Percentiles rank a stretch among this genome's conserved stretches.
Evolutionary conservation across 352 stramenopile species (phyloP).

Genomic region (Phytophthora sojae): DNA sequence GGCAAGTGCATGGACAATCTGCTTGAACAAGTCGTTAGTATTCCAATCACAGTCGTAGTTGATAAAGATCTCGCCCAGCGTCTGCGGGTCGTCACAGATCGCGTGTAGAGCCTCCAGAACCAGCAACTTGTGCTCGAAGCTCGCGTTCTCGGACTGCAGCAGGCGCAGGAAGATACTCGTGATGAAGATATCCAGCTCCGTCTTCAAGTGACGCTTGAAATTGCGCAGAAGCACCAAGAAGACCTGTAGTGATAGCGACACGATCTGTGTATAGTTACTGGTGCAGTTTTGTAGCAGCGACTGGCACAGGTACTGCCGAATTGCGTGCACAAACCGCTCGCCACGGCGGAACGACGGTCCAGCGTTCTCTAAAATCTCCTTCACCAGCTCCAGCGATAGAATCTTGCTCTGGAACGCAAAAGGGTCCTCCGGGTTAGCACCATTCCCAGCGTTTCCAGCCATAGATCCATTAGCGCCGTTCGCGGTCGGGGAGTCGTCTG

Average conservation of each 20-base stretch:
- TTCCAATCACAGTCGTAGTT: conserved; percentile 99
- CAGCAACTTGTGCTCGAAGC: conserved; percentile 97
- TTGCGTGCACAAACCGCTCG: conserved; percentile 97
- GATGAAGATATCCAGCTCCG: conserved; percentile 99
- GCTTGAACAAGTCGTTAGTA: conserved; percentile 97
- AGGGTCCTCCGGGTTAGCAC: conserved; percentile 80
- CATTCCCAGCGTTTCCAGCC: conserved; percentile 30
- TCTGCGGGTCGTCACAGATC: conserved; percentile 95
- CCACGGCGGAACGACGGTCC: conserved; percentile 94
- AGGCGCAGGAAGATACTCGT: conserved; percentile 98
- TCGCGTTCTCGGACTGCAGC: conserved; percentile 97
- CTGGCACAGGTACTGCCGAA: conserved; percentile 96
- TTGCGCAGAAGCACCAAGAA: conserved; percentile 97
- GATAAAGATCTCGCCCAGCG: conserved; percentile 98
- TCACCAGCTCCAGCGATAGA: conserved; percentile 96
- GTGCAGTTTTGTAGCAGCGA: conserved; percentile 99
- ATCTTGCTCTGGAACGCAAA: conserved; percentile 97
- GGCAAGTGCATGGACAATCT: conserved; percentile 97
- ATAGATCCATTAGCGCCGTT: conserved; percentile 29
- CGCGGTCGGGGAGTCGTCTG: conserved; percentile 83
- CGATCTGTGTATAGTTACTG: conserved; percentile 96
- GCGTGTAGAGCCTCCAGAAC: conserved; percentile 97
- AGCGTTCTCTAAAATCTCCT: conserved; percentile 97
- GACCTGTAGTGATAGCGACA: conserved; percentile 97
- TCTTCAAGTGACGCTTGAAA: conserved; percentile 96